A percentile compares a stretch with the other conserved stretches of the same genome.
phyloP scores from a whole-genome alignment of 202 grass and related monocot species.

The Alloteropsis angusta region DNA sequence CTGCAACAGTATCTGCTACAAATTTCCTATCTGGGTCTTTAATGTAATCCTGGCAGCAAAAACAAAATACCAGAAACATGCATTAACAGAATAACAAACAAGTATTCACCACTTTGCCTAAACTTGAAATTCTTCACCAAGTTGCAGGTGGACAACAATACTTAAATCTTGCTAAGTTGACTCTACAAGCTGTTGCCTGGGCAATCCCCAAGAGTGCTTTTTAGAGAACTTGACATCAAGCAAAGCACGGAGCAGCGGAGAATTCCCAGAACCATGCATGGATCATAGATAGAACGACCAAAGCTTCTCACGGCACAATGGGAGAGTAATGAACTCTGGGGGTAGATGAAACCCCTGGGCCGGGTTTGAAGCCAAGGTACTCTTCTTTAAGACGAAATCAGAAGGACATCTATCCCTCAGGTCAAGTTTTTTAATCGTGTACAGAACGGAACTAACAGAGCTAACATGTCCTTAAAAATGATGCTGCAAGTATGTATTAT shows the following conservation, averaged over 20 bases:
- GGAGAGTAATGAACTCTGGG: too few species aligned
- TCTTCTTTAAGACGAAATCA: too few species aligned
- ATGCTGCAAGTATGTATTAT: background rate
- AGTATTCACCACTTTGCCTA: background rate
- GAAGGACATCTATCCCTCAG: too few species aligned
- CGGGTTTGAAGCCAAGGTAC: too few species aligned
- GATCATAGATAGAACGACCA: background rate
- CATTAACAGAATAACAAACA: background rate
- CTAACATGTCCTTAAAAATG: background rate
- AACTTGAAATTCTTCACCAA: background rate
- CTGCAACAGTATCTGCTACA: constrained; percentile 86
- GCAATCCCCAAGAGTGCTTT: background rate
- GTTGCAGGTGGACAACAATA: background rate
- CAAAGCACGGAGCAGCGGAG: background rate
- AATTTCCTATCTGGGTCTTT: constrained; percentile 96
- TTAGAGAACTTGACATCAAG: background rate
- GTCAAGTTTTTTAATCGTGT: background rate
- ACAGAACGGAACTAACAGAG: background rate
- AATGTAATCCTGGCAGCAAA: constrained; percentile 73
- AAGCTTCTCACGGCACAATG: too few species aligned
- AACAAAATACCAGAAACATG: constrained; percentile 26
- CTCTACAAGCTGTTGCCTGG: background rate
- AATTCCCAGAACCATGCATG: background rate
- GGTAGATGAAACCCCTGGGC: too few species aligned
- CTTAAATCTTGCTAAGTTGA: background rate